These are phyloP conservation scores for Escallonia rubra DNA, from an alignment of 129 eudicot genomes.

Conservation along the genomic window DNA sequence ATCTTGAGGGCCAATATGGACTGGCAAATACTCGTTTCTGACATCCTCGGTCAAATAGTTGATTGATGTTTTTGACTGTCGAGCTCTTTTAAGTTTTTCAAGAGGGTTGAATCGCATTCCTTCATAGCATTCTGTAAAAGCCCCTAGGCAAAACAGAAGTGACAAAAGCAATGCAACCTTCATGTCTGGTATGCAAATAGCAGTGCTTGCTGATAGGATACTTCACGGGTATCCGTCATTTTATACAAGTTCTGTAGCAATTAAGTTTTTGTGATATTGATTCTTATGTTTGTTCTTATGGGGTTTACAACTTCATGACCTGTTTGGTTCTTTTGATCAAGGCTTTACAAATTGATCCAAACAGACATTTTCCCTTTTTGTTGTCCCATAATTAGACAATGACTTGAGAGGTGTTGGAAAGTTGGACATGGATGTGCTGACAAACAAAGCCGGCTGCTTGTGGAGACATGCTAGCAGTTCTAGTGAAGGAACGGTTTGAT, in stretches of 20 bases:
- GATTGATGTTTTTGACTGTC: constrained; percentile 10
- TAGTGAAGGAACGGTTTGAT: no score
- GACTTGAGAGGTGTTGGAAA: background rate
- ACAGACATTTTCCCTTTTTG: background rate
- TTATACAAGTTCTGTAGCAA: constrained; percentile 7
- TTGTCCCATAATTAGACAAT: background rate
- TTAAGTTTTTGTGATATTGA: constrained; percentile 5
- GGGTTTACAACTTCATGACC: constrained; percentile 7
- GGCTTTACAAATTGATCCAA: constrained; percentile 1
- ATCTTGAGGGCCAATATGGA: constrained; percentile 16
- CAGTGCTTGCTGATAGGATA: background rate
- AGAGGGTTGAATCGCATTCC: constrained; percentile 35
- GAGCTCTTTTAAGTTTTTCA: constrained; percentile 9
- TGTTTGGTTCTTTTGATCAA: background rate
- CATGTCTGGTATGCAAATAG: constrained; percentile 15
- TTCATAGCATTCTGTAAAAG: constrained; percentile 25
- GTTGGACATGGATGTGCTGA: background rate
- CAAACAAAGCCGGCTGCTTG: background rate
- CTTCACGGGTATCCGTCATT: background rate
- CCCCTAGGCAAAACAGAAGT: constrained; percentile 22
- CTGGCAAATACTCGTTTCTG: constrained; percentile 11
- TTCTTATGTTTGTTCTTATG: background rate
- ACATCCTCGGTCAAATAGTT: constrained; percentile 1
- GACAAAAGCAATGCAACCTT: constrained; percentile 20
- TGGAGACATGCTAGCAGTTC: no score